Conservation (phyloP, 2,329 filamentous ascomycete genomes). For the Onygena corvina region DNA sequence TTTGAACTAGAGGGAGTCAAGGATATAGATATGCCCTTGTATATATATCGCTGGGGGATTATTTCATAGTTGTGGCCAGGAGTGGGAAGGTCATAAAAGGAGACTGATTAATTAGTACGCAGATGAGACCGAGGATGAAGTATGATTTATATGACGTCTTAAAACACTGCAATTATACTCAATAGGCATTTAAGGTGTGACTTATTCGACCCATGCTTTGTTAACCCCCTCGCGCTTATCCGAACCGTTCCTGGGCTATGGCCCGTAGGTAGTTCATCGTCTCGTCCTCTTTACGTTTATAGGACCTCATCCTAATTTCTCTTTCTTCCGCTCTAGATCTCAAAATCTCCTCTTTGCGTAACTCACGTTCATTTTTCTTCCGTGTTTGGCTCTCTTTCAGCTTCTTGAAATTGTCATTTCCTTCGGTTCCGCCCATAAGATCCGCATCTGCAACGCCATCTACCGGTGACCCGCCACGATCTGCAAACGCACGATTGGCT, state of each 20-base stretch:
- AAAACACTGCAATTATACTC: not conserved
- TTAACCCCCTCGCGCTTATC: conserved; percentile 32
- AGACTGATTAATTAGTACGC: not conserved
- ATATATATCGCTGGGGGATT: conserved; percentile 3
- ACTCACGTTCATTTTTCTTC: conserved; percentile 73
- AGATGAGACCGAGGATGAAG: not conserved
- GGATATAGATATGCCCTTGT: conserved; percentile 6
- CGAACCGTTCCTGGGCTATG: conserved; percentile 69
- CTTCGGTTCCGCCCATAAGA: conserved; percentile 58
- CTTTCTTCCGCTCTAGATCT: conserved; percentile 65
- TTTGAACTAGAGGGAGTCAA: conserved; percentile 5
- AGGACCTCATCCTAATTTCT: conserved; percentile 59
- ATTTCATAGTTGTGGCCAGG: conserved; percentile 6
- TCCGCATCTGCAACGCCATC: conserved; percentile 60
- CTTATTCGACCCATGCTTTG: not conserved
- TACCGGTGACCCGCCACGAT: conserved; percentile 47
- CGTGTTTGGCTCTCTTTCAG: conserved; percentile 53
- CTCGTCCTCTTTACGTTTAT: conserved; percentile 65
- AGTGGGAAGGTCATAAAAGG: conserved; percentile 4
- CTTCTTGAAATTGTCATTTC: conserved; percentile 52
- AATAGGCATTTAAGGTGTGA: not conserved
- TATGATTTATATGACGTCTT: not conserved
- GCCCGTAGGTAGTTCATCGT: conserved; percentile 72
- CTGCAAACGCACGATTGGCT: conserved; percentile 57
- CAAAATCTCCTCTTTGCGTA: conserved; percentile 67